Evolutionary conservation across 306 rosid species (phyloP).

Genomic region (Cicer arietinum): DNA sequence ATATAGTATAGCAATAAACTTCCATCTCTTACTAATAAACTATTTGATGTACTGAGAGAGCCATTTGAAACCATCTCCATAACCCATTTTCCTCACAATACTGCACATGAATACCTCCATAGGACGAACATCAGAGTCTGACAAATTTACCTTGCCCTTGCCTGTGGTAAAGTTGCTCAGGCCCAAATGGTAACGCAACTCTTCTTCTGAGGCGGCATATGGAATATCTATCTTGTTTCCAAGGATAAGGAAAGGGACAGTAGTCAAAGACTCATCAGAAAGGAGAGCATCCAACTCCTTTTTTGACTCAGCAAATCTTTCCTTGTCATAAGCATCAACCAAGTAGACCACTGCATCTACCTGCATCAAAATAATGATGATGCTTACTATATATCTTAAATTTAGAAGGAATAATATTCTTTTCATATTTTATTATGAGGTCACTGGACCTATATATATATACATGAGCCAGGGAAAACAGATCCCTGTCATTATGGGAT

Average conservation of each 20-base stretch:
- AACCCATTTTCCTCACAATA: conserved; percentile 84
- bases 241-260: conserved; percentile 71
- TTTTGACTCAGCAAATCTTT: conserved; percentile 71
- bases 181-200: conserved; percentile 70
- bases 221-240: conserved; percentile 85
- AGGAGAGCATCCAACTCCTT: conserved; percentile 81
- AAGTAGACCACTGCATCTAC: conserved; percentile 81
- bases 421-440: no score
- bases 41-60: conserved; percentile 80
- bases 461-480: no score
- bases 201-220: conserved; percentile 81
- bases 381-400: no score
- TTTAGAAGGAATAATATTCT: no score
- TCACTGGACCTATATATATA: no score
- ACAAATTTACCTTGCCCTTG: conserved; percentile 68
- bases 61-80: conserved; percentile 88
- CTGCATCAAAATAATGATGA: conserved; percentile 44
- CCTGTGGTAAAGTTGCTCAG: conserved; percentile 78
- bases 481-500: no score
- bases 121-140: conserved; percentile 73
- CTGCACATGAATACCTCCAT: conserved; percentile 90
- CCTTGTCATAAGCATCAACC: conserved; percentile 76
- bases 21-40: conserved; percentile 41
- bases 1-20: conserved; percentile 37
- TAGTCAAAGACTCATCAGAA: conserved; percentile 62